Base-by-base conservation (phyloP, 768 basidiomycete species). In the Pleurotus cornucopiae region DNA sequence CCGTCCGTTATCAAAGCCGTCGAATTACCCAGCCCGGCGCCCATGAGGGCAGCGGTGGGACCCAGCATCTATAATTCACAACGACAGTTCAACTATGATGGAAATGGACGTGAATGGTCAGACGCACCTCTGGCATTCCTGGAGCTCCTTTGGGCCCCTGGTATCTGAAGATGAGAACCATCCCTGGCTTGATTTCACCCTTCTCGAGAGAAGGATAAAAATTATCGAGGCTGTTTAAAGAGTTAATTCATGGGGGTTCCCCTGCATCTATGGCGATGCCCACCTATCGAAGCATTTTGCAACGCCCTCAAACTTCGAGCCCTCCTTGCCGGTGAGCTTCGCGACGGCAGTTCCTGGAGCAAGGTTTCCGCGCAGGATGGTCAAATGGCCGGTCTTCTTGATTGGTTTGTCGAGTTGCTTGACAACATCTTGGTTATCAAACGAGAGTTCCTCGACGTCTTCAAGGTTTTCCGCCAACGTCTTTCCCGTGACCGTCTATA, bases 251-350 rank as follows among this genome's bases (percentile, higher is more conserved):
- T 25, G 23, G 23, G 23, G 9, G 14, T 34, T 44, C 23, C 52
- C 26, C 46, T 30, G 18, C 23, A 3, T 39, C 46, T 1, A 3
- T 41, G 18, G 30, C 44, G 14, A 23, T 13, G 60, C 66, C 61
- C 57, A 87, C 86, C 75, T 80, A 64, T 91, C 89, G 62, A 90
- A 91, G 64, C 88, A 90, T 69, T 81, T 88, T 11, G 91, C 91
- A 20, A 74, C 69, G 51, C 91, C 91, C 77, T 91, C 88, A 61
- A 97, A 97, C 18, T 73, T 77, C 51, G 83, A 69, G 4, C 94
- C 94, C 71, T 97, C 94, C 71, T 95, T 94, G 12, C 94, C 94
- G 5, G 94, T 96, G 59, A 97, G 75, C 71, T 98, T 98, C 13
- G 93, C 91, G 16, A 98, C 94, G 25, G 92, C 88, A 1, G 86